Conservation (phyloP, 2,329 filamentous ascomycete species). For the Colletotrichum nymphaeae region DNA sequence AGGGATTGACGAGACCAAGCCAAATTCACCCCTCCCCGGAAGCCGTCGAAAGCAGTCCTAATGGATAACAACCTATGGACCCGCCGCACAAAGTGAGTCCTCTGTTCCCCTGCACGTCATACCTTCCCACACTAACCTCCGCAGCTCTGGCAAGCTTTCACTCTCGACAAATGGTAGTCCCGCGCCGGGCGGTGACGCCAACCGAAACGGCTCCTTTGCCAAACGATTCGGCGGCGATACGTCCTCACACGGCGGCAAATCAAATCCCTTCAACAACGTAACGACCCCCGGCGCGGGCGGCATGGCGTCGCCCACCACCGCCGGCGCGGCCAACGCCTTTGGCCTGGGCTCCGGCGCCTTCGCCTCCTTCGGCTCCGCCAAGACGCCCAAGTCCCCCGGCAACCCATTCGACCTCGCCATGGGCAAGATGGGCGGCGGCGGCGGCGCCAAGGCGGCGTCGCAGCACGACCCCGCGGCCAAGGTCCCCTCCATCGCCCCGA, state of each 20-base stretch:
- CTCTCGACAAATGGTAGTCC: slow-evolving; percentile 77
- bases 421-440: slow-evolving; percentile 49
- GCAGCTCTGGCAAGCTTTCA: slow-evolving; percentile 88
- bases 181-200: slow-evolving; percentile 63
- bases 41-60: slow-evolving; percentile 49
- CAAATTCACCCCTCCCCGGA: slow-evolving; percentile 16
- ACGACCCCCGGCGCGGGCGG: slow-evolving; percentile 76
- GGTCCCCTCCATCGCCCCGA: slow-evolving; percentile 56
- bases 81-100: slow-evolving; percentile 82
- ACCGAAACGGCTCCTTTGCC: slow-evolving; percentile 71
- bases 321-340: slow-evolving; percentile 87
- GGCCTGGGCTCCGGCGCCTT: slow-evolving; percentile 95
- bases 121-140: background rate
- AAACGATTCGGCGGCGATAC: slow-evolving; percentile 81
- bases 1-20: slow-evolving; percentile 23
- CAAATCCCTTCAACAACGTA: slow-evolving; percentile 83
- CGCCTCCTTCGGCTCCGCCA: slow-evolving; percentile 89
- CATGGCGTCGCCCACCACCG: slow-evolving; percentile 79
- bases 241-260: slow-evolving; percentile 79
- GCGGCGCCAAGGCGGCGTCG: slow-evolving; percentile 58
- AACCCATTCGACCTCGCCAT: slow-evolving; percentile 83
- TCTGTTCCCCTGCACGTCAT: slow-evolving; percentile 35
- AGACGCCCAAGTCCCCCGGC: slow-evolving; percentile 88
- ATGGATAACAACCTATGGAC: slow-evolving; percentile 80
- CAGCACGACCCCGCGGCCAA: slow-evolving; percentile 49